Percentiles rank a stretch among this genome's conserved stretches.
Conservation (phyloP, 2,329 filamentous ascomycete species). For the Penicillium sp. region DNA sequence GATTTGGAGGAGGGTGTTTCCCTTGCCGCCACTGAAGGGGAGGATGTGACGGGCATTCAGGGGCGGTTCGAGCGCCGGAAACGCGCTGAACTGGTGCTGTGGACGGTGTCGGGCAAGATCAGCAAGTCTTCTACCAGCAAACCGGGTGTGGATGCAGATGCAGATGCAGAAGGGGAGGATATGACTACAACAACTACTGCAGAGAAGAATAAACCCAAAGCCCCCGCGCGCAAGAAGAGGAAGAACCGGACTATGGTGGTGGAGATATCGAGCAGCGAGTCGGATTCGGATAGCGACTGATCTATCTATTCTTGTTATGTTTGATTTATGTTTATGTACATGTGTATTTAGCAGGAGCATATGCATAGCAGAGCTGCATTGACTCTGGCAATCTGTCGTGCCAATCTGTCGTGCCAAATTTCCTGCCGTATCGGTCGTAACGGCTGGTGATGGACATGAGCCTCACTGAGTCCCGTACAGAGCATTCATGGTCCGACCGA, state of each 20-base stretch:
- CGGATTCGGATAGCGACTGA: conserved; percentile 21
- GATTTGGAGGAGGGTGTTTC: conserved; percentile 21
- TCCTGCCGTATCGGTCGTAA: too few species aligned
- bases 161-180: neutral
- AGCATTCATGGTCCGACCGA: too few species aligned
- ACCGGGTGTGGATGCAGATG: conserved; percentile 13
- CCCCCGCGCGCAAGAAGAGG: conserved; percentile 31
- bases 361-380: too few species aligned
- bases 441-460: too few species aligned
- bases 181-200: conserved; percentile 1
- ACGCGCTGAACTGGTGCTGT: conserved; percentile 37
- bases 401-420: too few species aligned
- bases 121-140: conserved; percentile 18
- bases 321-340: neutral
- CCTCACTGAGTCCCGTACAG: too few species aligned
- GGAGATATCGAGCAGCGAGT: conserved; percentile 39
- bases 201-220: conserved; percentile 11
- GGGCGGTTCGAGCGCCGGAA: conserved; percentile 33
- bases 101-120: conserved; percentile 17
- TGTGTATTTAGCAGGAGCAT: neutral
- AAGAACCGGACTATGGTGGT: conserved; percentile 42
- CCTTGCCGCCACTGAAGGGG: conserved; percentile 4
- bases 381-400: too few species aligned
- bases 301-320: neutral
- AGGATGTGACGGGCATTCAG: conserved; percentile 22